These are phyloP conservation scores for Chenopodium berlandieri DNA, from an alignment of 148 eudicot species.

Conservation along the genomic window DNA sequence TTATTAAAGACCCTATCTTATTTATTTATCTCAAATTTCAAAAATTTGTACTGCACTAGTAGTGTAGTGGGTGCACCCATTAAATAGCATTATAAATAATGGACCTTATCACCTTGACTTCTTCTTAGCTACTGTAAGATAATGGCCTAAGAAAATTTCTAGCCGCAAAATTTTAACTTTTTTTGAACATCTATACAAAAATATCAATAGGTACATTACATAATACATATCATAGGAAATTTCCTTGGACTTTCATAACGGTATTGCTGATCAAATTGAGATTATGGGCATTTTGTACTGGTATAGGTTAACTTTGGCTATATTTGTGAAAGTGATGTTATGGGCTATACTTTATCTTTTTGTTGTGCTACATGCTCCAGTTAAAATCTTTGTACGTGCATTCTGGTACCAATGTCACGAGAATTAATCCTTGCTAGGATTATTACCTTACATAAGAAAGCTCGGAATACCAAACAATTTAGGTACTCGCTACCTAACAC, in stretches of 20 bases:
- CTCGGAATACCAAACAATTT: background rate
- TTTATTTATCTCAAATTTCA: background rate
- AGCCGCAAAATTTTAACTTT: background rate
- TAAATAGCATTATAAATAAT: background rate
- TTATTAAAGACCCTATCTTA: background rate
- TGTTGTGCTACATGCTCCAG: background rate
- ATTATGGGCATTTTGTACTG: slow-evolving; percentile 9
- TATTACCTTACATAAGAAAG: too few relatives aligned
- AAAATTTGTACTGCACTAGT: background rate
- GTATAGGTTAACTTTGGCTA: background rate
- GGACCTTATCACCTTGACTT: slow-evolving; percentile 2
- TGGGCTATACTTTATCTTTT: slow-evolving; percentile 5
- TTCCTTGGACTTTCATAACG: slow-evolving; percentile 22
- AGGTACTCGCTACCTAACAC: background rate
- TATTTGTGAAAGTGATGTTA: background rate
- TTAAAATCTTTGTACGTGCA: background rate
- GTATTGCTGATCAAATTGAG: background rate
- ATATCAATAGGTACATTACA: background rate
- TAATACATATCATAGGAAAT: slow-evolving; percentile 1
- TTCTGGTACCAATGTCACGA: background rate
- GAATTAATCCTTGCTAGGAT: background rate
- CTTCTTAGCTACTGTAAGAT: background rate
- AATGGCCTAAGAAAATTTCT: background rate
- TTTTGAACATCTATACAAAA: background rate
- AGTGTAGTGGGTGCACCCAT: background rate